Conservation (phyloP, 129 eudicot genomes). For the Solidago caesia region DNA sequence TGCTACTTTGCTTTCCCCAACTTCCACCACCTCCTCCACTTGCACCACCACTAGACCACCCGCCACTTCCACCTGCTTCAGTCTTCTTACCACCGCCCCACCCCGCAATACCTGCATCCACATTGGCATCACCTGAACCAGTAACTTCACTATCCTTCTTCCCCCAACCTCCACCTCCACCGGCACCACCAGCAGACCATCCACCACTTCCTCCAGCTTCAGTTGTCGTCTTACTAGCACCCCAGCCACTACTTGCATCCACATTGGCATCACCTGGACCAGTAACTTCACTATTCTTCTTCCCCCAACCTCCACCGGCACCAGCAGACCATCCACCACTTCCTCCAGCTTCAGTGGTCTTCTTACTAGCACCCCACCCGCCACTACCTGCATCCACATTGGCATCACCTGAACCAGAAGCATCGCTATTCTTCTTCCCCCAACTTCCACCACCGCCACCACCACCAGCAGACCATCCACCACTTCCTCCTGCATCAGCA, state of each 20-base stretch:
- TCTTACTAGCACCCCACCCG: constrained; percentile 45
- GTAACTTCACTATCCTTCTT: not conserved
- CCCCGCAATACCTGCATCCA: constrained; percentile 29
- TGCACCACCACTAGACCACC: constrained; percentile 32
- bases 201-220: constrained; percentile 18
- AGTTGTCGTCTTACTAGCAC: constrained; percentile 32
- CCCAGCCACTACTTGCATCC: constrained; percentile 38
- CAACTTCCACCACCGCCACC: constrained; percentile 28
- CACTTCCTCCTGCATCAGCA: constrained; percentile 30
- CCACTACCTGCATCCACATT: constrained; percentile 28
- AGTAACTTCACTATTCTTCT: not conserved
- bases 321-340: constrained; percentile 14
- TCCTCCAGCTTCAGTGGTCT: constrained; percentile 22
- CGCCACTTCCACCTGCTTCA: constrained; percentile 22
- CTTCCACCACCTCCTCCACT: not conserved
- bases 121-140: constrained; percentile 16
- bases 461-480: constrained; percentile 41
- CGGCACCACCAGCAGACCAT: not conserved
- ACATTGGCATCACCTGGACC: constrained; percentile 17
- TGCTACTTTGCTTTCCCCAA: constrained; percentile 37
- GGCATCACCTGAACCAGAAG: constrained; percentile 17
- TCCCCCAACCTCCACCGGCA: constrained; percentile 18
- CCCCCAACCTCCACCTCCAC: constrained; percentile 18
- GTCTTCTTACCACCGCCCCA: constrained; percentile 35
- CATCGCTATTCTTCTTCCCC: constrained; percentile 9